A percentile compares a stretch with the other conserved stretches of the same genome.
phyloP scores from a whole-genome alignment of 2,329 filamentous ascomycete species.

The Penicillium sclerotiorum region DNA sequence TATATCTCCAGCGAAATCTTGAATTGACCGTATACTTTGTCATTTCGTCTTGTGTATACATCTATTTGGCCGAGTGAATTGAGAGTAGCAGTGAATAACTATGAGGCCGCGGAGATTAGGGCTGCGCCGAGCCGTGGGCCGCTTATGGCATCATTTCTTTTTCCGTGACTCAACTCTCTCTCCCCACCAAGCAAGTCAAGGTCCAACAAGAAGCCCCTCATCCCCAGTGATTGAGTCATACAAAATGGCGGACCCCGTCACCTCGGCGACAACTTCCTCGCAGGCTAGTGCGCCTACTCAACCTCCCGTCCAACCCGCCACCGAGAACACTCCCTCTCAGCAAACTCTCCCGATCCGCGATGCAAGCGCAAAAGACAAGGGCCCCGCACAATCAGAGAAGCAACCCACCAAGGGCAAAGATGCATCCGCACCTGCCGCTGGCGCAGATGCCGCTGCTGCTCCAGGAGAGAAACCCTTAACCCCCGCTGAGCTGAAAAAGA shows the following conservation, averaged over 20 bases:
- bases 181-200: conserved; percentile 33
- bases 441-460: conserved; percentile 23
- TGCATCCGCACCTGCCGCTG: conserved; percentile 24
- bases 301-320: conserved; percentile 21
- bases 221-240: conserved; percentile 21
- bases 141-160: conserved; percentile 39
- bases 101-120: conserved; percentile 25
- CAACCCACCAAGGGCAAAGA: conserved; percentile 28
- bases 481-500: conserved; percentile 79
- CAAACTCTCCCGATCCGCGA: conserved; percentile 28
- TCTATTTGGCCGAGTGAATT: neutral
- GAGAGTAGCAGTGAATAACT: too few species aligned
- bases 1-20: too few species aligned
- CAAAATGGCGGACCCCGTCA: conserved; percentile 32
- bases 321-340: conserved; percentile 20
- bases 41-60: too few species aligned
- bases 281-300: conserved; percentile 20
- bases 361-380: conserved; percentile 21
- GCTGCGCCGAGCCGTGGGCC: conserved; percentile 28
- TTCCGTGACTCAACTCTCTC: conserved; percentile 36
- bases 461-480: conserved; percentile 40
- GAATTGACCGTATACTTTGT: too few species aligned
- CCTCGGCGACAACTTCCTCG: conserved; percentile 21
- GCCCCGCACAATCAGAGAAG: conserved; percentile 26
- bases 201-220: conserved; percentile 26